Percentiles rank a stretch among this genome's conserved stretches.
These are phyloP conservation scores for Pisolithus microcarpus DNA, from an alignment of 768 basidiomycete genomes.

Conservation along the genomic window DNA sequence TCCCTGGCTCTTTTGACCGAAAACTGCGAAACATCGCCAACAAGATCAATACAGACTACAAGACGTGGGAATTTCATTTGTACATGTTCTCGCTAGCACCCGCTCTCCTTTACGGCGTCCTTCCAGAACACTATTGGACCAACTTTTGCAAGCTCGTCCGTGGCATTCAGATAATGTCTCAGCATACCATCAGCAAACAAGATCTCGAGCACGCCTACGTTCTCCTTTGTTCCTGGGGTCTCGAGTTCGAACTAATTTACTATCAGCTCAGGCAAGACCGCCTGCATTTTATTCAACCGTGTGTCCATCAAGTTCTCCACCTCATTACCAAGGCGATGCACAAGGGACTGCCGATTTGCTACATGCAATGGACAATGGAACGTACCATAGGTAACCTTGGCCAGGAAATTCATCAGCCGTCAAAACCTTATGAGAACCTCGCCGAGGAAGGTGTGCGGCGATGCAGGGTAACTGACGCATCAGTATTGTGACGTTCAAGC, in stretches of 20 bases:
- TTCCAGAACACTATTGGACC: constrained; percentile 11
- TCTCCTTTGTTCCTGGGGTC: constrained; percentile 14
- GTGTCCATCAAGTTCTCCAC: constrained; percentile 22
- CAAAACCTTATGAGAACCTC: constrained; percentile 22
- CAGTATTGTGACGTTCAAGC: no score
- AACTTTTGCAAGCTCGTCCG: constrained; percentile 18
- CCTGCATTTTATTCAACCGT: constrained; percentile 24
- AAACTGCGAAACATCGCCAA: constrained; percentile 16
- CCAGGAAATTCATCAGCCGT: constrained; percentile 17
- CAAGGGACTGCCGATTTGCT: constrained; percentile 16
- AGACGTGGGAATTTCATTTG: constrained; percentile 14
- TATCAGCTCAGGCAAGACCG: constrained; percentile 15
- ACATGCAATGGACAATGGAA: constrained; percentile 24
- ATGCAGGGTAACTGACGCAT: background rate
- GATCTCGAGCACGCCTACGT: constrained; percentile 10
- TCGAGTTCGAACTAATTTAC: constrained; percentile 25
- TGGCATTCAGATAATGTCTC: constrained; percentile 13
- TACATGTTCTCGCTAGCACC: constrained; percentile 16
- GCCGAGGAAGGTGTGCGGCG: constrained; percentile 14
- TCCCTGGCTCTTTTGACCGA: constrained; percentile 13
- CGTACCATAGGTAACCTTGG: constrained; percentile 22
- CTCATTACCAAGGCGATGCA: constrained; percentile 12
- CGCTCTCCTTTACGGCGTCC: constrained; percentile 11
- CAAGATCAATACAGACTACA: constrained; percentile 17
- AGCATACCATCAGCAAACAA: constrained; percentile 8